phyloP scores from a whole-genome alignment of 176 grass and related monocot genomes.

The Aegilops speltoides region DNA sequence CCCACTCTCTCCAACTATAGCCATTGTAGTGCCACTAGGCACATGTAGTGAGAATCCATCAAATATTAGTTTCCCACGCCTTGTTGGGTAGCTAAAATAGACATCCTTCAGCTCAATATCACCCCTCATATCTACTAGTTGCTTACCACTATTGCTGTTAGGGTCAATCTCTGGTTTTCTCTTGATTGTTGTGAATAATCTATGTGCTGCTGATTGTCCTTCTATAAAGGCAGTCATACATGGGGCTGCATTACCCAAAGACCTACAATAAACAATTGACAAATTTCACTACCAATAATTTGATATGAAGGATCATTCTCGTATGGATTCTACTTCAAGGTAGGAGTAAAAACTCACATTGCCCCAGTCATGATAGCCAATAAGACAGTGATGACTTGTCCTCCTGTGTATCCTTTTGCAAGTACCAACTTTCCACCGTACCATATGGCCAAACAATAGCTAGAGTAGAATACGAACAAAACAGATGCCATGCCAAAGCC shows the following conservation, averaged over 20 bases:
- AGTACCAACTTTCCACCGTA: constrained; percentile 52
- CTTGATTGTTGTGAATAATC: constrained; percentile 65
- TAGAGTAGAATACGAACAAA: constrained; percentile 46
- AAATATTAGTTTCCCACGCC: constrained; percentile 70
- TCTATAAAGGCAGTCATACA: constrained; percentile 66
- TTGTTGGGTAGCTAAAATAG: constrained; percentile 79
- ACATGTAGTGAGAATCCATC: constrained; percentile 73
- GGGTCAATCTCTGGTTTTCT: constrained; percentile 76
- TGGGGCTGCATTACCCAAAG: constrained; percentile 72
- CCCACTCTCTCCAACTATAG: constrained; percentile 90
- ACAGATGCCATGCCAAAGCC: constrained; percentile 58
- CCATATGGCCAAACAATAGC: constrained; percentile 62
- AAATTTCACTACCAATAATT: not conserved
- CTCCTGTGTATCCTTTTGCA: constrained; percentile 55
- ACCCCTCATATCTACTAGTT: constrained; percentile 60
- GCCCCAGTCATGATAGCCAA: constrained; percentile 60
- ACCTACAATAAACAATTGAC: constrained; percentile 29
- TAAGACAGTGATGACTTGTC: constrained; percentile 52
- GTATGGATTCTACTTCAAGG: not conserved
- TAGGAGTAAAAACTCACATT: constrained; percentile 43
- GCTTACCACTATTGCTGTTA: constrained; percentile 35
- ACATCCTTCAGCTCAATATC: constrained; percentile 76
- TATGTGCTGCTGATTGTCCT: constrained; percentile 67
- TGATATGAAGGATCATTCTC: not conserved
- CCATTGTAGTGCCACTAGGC: constrained; percentile 61